Base-by-base conservation (phyloP, 192 early-diverging fungal species). In the Pilobolus umbonatus region DNA sequence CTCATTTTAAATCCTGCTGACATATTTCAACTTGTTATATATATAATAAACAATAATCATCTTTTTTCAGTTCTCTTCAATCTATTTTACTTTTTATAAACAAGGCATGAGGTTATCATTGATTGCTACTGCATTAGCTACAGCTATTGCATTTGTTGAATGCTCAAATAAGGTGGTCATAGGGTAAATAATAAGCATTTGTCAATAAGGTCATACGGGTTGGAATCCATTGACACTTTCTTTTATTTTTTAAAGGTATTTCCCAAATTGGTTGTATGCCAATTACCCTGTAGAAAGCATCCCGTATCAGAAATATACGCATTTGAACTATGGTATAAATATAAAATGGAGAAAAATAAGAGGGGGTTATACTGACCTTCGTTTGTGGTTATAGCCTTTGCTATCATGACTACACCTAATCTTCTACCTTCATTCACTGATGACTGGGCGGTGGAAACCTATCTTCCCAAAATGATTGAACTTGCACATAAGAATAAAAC, bases 381-480 rank as follows among this genome's bases (percentile, higher is more conserved):
- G 32, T 35, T 14, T 46, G 14, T 19, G 14, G 24, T 19, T 61
- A 30, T 75, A 32, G 82, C 80, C 0, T 76, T 77, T 47, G 82
- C 67, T 4, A 64, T 82, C 19, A 70, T 72, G 9, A 76, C 71
- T 4, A 68, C 74, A 24, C 48, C 44, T 3, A 75, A 79, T 39
- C 57, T 65, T n/a, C 59, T 80, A 28, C 69, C 78, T 40, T 43
- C 47, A 6, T 72, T 65, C 19, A 30, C 54, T n/a, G 64, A 72
- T 30, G 59, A 61, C 15, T 67, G 55, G 50, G 55, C 55, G 0
- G 47, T 66, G 2, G 60, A 61, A 1, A 21, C 46, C 7, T 36
- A 21, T 10, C 35, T 82, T 49, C 78, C 80, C 3, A 57, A 69
- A 14, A 45, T 84, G 9, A 67, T 82, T 32, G 55, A 55, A 15